Conservation (phyloP, 2,329 filamentous ascomycete genomes). For the Cordyceps cicadae region DNA sequence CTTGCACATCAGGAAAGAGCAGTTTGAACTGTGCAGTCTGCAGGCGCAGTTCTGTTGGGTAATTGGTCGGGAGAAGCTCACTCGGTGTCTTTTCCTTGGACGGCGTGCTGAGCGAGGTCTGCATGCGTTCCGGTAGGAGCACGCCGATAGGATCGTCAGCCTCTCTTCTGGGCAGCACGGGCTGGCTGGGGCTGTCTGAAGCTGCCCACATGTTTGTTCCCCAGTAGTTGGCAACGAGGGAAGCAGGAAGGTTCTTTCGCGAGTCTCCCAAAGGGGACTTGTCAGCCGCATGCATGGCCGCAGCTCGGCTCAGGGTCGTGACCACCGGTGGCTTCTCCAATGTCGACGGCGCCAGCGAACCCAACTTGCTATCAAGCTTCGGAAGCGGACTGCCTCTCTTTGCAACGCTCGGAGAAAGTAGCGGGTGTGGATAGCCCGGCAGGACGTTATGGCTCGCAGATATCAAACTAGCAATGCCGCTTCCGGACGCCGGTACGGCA, state of each 20-base stretch:
- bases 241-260: conserved; percentile 67
- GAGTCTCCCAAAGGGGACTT: conserved; percentile 58
- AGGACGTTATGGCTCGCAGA: conserved; percentile 75
- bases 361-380: conserved; percentile 40
- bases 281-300: conserved; percentile 73
- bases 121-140: conserved; percentile 26
- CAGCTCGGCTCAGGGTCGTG: conserved; percentile 79
- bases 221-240: conserved; percentile 89
- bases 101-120: conserved; percentile 22
- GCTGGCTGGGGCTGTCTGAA: conserved; percentile 21
- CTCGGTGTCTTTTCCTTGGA: conserved; percentile 25
- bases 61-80: conserved; percentile 62
- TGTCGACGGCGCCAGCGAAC: conserved; percentile 71
- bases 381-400: conserved; percentile 25
- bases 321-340: conserved; percentile 74
- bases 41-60: conserved; percentile 71
- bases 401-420: conserved; percentile 21
- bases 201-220: conserved; percentile 70
- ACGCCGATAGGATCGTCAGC: conserved; percentile 35
- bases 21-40: conserved; percentile 92
- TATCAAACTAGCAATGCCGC: conserved; percentile 76
- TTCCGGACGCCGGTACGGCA: conserved; percentile 31
- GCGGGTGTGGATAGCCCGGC: conserved; percentile 44
- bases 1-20: conserved; percentile 72
- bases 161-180: conserved; percentile 24